These are phyloP conservation scores for Boletus sensibilis DNA, from an alignment of 768 basidiomycete genomes.

Conservation along the genomic window DNA sequence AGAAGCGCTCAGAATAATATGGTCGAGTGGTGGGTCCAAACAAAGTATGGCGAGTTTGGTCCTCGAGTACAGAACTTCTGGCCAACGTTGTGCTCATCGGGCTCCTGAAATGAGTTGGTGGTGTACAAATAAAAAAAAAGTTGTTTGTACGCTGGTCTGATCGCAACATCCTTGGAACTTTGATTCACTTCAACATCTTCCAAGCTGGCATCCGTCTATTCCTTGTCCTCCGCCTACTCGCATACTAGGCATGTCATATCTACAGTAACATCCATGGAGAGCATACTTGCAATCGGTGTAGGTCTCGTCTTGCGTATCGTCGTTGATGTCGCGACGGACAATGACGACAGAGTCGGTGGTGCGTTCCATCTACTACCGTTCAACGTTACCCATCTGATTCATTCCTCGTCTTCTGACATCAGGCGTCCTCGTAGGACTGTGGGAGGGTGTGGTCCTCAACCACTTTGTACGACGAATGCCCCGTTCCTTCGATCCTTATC, in stretches of 20 bases:
- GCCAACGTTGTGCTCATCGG: no score
- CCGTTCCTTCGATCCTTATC: slow-evolving; percentile 63
- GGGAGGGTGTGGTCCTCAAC: slow-evolving; percentile 74
- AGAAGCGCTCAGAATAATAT: background rate
- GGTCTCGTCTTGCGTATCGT: slow-evolving; percentile 67
- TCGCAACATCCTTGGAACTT: background rate
- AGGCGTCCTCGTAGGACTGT: slow-evolving; percentile 71
- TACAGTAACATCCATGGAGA: slow-evolving; percentile 55
- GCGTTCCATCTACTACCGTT: slow-evolving; percentile 5
- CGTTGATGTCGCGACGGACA: slow-evolving; percentile 46
- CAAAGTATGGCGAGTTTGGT: background rate
- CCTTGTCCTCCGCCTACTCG: slow-evolving; percentile 26
- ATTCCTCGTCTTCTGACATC: slow-evolving; percentile 18
- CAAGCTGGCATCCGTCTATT: slow-evolving; percentile 32
- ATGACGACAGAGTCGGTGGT: slow-evolving; percentile 34
- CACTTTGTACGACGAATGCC: slow-evolving; percentile 72
- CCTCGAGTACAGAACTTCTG: no score
- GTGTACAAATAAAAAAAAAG: slow-evolving; percentile 16
- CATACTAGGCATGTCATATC: slow-evolving; percentile 31
- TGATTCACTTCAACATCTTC: slow-evolving; percentile 2
- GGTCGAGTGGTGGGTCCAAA: background rate
- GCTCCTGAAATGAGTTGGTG: background rate
- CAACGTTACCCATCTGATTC: background rate
- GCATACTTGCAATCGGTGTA: slow-evolving; percentile 61
- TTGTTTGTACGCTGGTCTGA: slow-evolving; percentile 19